Evolutionary conservation across 805 yeast genomes (phyloP).

Genomic region (Candida boleticola): DNA sequence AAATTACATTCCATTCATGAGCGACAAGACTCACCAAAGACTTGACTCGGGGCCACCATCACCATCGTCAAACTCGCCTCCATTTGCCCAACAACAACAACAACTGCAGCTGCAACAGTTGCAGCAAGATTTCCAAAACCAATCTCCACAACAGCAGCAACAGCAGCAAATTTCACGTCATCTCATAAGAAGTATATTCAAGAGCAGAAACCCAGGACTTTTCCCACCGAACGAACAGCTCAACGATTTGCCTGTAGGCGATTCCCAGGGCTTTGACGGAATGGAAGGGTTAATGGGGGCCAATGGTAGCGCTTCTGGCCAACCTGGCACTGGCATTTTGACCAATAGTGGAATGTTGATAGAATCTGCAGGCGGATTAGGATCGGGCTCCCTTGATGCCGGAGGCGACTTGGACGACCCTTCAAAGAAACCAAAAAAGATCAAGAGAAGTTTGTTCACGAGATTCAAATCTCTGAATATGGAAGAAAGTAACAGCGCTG

Average conservation of each 20-base stretch:
- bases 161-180: constrained; percentile 3
- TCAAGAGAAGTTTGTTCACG: constrained; percentile 36
- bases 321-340: neutral
- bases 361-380: neutral
- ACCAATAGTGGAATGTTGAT: neutral
- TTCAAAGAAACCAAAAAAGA: constrained; percentile 28
- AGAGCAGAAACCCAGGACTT: constrained; percentile 7
- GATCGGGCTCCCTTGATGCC: neutral
- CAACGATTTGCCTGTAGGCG: neutral
- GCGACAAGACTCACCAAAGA: constrained; percentile 22
- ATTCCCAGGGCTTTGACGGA: neutral
- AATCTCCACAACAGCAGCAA: neutral
- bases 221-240: neutral
- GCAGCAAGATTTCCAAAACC: constrained; percentile 8
- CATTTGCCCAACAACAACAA: constrained; percentile 1
- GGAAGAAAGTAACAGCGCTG: constrained; percentile 3
- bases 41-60: constrained; percentile 16
- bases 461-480: constrained; percentile 29
- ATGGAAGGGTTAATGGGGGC: neutral
- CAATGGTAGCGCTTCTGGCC: neutral
- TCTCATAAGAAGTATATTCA: constrained; percentile 16
- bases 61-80: constrained; percentile 10
- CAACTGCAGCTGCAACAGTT: constrained; percentile 2
- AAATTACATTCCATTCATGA: constrained; percentile 42
- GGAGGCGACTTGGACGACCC: neutral